Conservation (phyloP, 2,329 filamentous ascomycete genomes). For the Colletotrichum sp. region DNA sequence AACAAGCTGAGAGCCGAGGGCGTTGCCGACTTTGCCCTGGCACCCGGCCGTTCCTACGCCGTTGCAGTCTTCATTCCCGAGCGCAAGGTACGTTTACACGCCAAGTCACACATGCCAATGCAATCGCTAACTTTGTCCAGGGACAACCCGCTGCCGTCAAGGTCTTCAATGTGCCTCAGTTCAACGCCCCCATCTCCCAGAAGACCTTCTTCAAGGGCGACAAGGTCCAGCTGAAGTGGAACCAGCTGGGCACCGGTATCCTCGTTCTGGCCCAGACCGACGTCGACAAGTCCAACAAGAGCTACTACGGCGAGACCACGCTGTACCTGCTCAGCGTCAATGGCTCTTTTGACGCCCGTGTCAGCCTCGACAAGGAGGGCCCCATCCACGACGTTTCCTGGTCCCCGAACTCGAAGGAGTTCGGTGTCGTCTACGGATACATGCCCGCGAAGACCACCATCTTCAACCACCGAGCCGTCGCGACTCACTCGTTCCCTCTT, state of each 20-base stretch:
- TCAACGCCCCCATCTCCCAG: constrained; percentile 82
- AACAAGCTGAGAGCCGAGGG: constrained; percentile 95
- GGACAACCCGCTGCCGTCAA: constrained; percentile 93
- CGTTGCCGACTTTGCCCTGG: constrained; percentile 85
- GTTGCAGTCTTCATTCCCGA: constrained; percentile 96
- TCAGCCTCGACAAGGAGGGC: constrained; percentile 93
- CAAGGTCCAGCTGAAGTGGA: constrained; percentile 99
- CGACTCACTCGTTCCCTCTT: constrained; percentile 85
- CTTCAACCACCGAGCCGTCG: constrained; percentile 87
- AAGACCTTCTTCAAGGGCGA: constrained; percentile 99
- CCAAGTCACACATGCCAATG: background rate
- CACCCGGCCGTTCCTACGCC: constrained; percentile 87
- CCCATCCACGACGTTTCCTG: constrained; percentile 98
- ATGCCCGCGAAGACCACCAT: constrained; percentile 99
- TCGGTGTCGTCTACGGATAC: constrained; percentile 96
- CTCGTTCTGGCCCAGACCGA: constrained; percentile 97
- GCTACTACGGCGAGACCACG: constrained; percentile 98
- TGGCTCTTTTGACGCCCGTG: constrained; percentile 89
- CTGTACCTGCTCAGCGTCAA: constrained; percentile 93
- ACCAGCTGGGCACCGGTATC: constrained; percentile 85
- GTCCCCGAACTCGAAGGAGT: constrained; percentile 97
- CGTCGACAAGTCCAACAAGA: constrained; percentile 97
- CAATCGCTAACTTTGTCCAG: constrained; percentile 46
- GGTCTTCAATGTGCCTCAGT: constrained; percentile 91
- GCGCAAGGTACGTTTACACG: constrained; percentile 72